These are phyloP conservation scores for Amauroascus niger DNA, from an alignment of 2,329 filamentous ascomycete genomes.

Conservation along the genomic window DNA sequence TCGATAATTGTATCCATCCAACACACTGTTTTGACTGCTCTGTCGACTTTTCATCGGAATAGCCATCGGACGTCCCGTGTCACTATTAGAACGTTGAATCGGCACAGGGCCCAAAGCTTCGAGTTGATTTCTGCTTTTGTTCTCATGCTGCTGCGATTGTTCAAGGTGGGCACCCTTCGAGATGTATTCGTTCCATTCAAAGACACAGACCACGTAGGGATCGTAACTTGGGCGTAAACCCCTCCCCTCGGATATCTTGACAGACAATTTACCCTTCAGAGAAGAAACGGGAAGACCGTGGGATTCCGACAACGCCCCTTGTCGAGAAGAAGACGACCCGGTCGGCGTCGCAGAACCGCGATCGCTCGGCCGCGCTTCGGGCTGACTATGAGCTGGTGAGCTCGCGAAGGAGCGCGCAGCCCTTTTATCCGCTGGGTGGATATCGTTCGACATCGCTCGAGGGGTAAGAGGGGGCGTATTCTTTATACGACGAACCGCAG, in stretches of 20 bases:
- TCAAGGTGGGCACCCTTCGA: constrained; percentile 69
- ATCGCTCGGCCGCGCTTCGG: constrained; percentile 20
- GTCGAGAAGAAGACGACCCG: constrained; percentile 10
- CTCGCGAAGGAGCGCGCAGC: constrained; percentile 11
- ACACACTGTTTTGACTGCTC: constrained; percentile 84
- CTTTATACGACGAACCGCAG: constrained; percentile 57
- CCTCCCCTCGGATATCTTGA: constrained; percentile 78
- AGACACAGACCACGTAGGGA: constrained; percentile 92
- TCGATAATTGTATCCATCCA: constrained; percentile 52
- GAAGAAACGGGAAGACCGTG: constrained; percentile 55
- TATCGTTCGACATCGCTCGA: constrained; percentile 66
- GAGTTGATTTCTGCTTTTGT: constrained; percentile 37
- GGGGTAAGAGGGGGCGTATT: constrained; percentile 86
- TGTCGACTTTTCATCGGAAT: constrained; percentile 96
- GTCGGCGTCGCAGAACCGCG: constrained; percentile 13
- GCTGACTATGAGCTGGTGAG: constrained; percentile 22
- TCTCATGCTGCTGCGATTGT: constrained; percentile 52
- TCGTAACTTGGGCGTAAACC: constrained; percentile 73
- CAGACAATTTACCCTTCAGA: constrained; percentile 76
- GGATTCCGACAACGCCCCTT: constrained; percentile 19
- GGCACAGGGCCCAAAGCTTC: constrained; percentile 40
- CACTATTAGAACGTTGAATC: constrained; percentile 63
- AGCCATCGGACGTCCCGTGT: constrained; percentile 75
- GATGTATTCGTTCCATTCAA: constrained; percentile 93
- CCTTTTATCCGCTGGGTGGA: constrained; percentile 28